Percentiles rank a stretch among this genome's conserved stretches.
Conservation (phyloP, 164 flowering plant genomes). For the grape (Vitis vinifera) region ASM3070453v1 NC_081815.1:995001-995500, state of each 20-base stretch:
- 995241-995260: conserved; percentile 2
- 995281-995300: background rate
- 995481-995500: background rate
- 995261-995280: background rate
- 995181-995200: conserved; percentile 96
- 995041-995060: background rate
- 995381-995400: background rate
- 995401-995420: background rate
- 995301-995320: background rate
- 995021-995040: background rate
- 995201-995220: conserved; percentile 31
- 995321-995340: background rate
- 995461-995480: background rate
- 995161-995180: conserved; percentile 96
- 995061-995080: background rate
- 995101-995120: conserved; percentile 75
- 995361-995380: background rate
- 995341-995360: background rate
- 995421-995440: background rate
- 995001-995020: background rate
- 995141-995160: conserved; percentile 88
- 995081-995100: conserved; percentile 68
- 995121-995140: conserved; percentile 78
- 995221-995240: background rate
- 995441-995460: background rate